Evolutionary conservation across 2,329 filamentous ascomycete genomes (phyloP).

Genomic region (Aschersonia sp.): DNA sequence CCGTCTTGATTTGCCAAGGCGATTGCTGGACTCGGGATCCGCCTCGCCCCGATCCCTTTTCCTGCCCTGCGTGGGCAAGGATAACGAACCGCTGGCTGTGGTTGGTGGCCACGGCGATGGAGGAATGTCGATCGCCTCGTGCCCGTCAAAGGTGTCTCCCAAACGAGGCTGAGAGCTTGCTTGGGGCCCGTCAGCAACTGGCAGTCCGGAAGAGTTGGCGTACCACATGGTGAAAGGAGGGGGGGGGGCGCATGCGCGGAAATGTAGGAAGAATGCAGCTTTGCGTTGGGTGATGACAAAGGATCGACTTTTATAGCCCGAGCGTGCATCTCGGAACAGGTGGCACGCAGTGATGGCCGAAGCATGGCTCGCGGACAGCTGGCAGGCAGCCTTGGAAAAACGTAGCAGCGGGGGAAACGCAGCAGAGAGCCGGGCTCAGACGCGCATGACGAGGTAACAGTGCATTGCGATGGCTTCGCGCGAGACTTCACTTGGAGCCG

Average conservation of each 20-base stretch:
- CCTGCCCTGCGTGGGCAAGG: constrained; percentile 11
- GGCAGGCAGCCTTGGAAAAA: not conserved
- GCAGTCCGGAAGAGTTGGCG: not conserved
- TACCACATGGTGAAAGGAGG: not conserved
- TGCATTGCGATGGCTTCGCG: too few relatives aligned
- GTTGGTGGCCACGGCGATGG: not conserved
- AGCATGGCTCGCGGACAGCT: not conserved
- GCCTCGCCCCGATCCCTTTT: constrained; percentile 14
- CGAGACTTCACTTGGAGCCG: too few relatives aligned
- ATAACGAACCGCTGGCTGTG: constrained; percentile 4
- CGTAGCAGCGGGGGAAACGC: not conserved
- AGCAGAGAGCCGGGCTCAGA: not conserved
- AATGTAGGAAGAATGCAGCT: too few relatives aligned
- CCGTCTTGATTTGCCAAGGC: constrained; percentile 18
- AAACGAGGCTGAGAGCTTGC: not conserved
- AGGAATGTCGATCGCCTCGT: not conserved
- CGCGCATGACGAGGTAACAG: too few relatives aligned
- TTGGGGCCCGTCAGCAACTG: not conserved
- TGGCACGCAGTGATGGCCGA: not conserved
- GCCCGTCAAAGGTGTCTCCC: too few relatives aligned
- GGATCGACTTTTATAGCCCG: not conserved
- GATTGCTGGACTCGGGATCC: constrained; percentile 5
- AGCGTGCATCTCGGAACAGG: not conserved
- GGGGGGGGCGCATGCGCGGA: too few relatives aligned
- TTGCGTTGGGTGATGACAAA: not conserved